These are phyloP conservation scores for Lichtheimia corymbifera DNA, from an alignment of 371 early-diverging fungal genomes.

Conservation along the genomic window DNA sequence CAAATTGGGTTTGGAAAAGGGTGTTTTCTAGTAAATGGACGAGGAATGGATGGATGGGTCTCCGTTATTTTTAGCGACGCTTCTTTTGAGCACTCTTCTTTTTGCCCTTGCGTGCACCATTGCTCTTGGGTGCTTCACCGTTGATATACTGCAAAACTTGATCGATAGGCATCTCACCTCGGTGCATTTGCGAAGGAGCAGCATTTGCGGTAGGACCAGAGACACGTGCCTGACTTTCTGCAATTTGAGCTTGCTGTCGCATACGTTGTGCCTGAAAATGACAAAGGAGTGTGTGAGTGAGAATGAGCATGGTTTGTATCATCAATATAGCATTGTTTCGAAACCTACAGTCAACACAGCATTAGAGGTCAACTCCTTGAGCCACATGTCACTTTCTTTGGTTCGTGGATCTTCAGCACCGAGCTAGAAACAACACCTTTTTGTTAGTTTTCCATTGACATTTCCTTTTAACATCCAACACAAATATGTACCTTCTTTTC, in stretches of 20 bases:
- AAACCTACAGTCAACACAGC: constrained; percentile 53
- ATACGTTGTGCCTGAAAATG: constrained; percentile 30
- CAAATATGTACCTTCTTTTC: constrained; percentile 43
- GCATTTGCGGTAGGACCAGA: constrained; percentile 11
- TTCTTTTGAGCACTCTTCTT: constrained; percentile 21
- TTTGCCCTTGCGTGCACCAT: constrained; percentile 25
- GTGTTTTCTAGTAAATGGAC: too few relatives aligned
- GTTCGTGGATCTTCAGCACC: constrained; percentile 79
- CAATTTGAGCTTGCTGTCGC: constrained; percentile 16
- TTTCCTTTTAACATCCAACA: background rate
- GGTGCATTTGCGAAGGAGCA: constrained; percentile 5
- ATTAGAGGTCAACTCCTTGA: constrained; percentile 66
- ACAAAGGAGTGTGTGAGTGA: background rate
- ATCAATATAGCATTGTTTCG: background rate
- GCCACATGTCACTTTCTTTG: constrained; percentile 72
- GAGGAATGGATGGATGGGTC: too few relatives aligned
- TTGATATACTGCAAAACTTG: constrained; percentile 64
- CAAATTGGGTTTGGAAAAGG: too few relatives aligned
- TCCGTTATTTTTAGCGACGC: constrained; percentile 4
- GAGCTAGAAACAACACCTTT: constrained; percentile 32
- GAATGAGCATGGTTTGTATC: too few relatives aligned
- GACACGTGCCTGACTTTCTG: constrained; percentile 4
- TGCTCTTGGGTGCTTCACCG: constrained; percentile 23
- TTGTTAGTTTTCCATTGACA: background rate
- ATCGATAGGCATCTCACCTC: constrained; percentile 62